Conservation (phyloP, 2,329 filamentous ascomycete species). For the Paradendryphiella salina region DNA sequence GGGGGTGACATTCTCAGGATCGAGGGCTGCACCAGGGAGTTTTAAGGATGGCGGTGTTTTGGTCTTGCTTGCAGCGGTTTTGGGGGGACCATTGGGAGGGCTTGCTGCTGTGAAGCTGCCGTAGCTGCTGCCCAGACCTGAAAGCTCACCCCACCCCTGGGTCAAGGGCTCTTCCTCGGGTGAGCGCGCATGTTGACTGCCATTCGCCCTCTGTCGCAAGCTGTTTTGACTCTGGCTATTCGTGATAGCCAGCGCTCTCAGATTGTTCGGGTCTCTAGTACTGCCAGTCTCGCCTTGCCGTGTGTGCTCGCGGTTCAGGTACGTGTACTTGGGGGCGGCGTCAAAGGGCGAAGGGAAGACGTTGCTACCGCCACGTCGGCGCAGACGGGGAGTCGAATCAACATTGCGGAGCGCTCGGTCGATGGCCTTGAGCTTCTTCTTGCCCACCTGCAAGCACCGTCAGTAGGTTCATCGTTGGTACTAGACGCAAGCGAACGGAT, state of each 20-base stretch:
- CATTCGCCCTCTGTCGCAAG: slow-evolving; percentile 19
- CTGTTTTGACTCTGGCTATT: slow-evolving; percentile 30
- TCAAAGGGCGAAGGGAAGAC: slow-evolving; percentile 42
- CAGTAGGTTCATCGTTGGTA: slow-evolving; percentile 6
- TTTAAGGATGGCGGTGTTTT: slow-evolving; percentile 56
- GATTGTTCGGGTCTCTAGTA: slow-evolving; percentile 27
- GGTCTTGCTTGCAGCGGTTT: slow-evolving; percentile 28
- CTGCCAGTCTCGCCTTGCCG: slow-evolving; percentile 21
- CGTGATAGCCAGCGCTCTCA: slow-evolving; percentile 31
- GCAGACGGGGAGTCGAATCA: slow-evolving; percentile 56
- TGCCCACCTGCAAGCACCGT: slow-evolving; percentile 60
- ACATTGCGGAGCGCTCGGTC: slow-evolving; percentile 67
- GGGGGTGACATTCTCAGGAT: slow-evolving; percentile 43
- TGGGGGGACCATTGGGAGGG: slow-evolving; percentile 40
- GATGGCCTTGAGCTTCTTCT: slow-evolving; percentile 90
- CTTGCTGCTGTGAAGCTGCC: slow-evolving; percentile 66
- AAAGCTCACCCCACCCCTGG: slow-evolving; percentile 16
- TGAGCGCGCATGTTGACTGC: slow-evolving; percentile 18
- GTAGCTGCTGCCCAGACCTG: slow-evolving; percentile 55
- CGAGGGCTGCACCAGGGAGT: slow-evolving; percentile 65
- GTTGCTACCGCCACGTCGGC: slow-evolving; percentile 42
- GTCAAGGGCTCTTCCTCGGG: slow-evolving; percentile 41
- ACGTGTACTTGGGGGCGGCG: slow-evolving; percentile 48
- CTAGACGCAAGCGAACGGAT: slow-evolving; percentile 11
- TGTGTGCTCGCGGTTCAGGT: slow-evolving; percentile 43